Percentiles rank a stretch among this genome's conserved stretches.
Evolutionary conservation across 73 alveolate genomes (phyloP).

Genomic region (Tetrahymena borealis): DNA sequence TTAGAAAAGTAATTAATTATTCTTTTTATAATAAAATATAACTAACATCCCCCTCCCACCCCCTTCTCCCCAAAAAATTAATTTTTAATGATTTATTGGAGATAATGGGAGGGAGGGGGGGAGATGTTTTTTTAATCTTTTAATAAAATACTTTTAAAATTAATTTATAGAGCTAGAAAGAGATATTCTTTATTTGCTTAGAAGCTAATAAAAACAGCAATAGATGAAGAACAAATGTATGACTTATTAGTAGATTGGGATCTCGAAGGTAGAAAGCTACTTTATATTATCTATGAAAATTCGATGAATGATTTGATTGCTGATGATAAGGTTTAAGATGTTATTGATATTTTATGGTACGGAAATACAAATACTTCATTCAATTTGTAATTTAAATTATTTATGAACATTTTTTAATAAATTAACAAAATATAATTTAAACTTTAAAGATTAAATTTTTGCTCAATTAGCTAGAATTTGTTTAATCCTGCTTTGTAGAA

Average conservation of each 20-base stretch:
- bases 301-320: background rate
- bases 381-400: background rate
- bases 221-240: background rate
- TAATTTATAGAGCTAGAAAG: background rate
- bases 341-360: background rate
- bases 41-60: too few relatives aligned
- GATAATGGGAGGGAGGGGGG: too few relatives aligned
- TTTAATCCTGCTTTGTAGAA: background rate
- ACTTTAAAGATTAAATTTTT: background rate
- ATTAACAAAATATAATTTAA: background rate
- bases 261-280: background rate
- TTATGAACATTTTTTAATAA: background rate
- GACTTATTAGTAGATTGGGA: background rate
- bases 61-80: too few relatives aligned
- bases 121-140: too few relatives aligned
- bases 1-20: background rate
- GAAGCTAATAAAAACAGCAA: background rate
- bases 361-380: background rate
- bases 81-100: too few relatives aligned
- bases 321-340: background rate
- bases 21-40: too few relatives aligned
- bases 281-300: background rate
- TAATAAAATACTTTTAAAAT: too few relatives aligned
- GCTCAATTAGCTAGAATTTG: background rate
- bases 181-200: background rate